These are phyloP conservation scores for Salicornia ramosissima DNA, from an alignment of 148 eudicot genomes.

Conservation along the genomic window DNA sequence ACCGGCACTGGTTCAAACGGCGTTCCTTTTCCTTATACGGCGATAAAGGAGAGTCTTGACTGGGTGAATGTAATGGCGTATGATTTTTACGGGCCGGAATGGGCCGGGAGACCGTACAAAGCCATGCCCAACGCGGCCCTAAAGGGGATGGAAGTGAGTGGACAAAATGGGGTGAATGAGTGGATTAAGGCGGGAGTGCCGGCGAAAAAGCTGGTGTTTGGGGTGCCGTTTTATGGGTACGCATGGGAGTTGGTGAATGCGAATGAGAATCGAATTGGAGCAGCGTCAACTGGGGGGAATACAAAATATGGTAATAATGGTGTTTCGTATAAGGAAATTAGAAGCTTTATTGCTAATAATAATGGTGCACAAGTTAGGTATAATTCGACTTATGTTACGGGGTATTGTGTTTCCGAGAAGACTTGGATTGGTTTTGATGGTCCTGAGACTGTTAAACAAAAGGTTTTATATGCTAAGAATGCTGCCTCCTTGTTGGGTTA, in stretches of 20 bases:
- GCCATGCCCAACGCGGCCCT: not conserved
- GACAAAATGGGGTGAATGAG: not conserved
- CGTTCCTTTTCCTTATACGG: conserved; percentile 11
- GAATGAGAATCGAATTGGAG: conserved; percentile 13
- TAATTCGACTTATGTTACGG: conserved; percentile 30
- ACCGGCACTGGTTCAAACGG: conserved; percentile 3
- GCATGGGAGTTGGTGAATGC: not conserved
- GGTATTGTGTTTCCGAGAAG: conserved; percentile 48
- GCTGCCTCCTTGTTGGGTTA: conserved; percentile 38
- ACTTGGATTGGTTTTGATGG: conserved; percentile 69
- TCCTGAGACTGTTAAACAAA: conserved; percentile 29
- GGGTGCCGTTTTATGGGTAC: not conserved
- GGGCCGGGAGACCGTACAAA: not conserved
- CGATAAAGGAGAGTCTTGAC: conserved; percentile 29
- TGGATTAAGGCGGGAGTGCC: conserved; percentile 10
- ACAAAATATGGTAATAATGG: conserved; percentile 5
- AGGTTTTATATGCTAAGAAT: conserved; percentile 45
- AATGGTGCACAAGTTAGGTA: conserved; percentile 30
- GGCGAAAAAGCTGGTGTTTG: not conserved
- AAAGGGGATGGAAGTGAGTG: not conserved
- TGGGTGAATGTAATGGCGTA: conserved; percentile 57
- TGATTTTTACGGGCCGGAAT: conserved; percentile 34
- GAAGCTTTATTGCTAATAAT: conserved; percentile 24
- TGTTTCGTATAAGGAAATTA: conserved; percentile 20
- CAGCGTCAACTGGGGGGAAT: conserved; percentile 32